Base-by-base conservation (phyloP, 2,329 filamentous ascomycete species). In the Lachnellula willkommii region DNA sequence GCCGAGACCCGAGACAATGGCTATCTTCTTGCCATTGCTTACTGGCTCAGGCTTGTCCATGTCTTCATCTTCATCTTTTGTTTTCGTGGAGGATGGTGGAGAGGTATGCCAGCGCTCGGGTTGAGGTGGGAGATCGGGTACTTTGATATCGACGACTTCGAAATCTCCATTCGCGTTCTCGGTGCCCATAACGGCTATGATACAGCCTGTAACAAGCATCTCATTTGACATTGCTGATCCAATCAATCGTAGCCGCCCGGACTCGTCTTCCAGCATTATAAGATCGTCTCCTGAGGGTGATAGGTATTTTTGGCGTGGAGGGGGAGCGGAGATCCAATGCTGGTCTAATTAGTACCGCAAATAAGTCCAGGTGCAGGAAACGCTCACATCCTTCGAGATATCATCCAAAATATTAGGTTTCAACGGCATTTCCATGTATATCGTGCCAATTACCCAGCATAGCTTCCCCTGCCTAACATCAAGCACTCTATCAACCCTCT, bases 361-460 rank as follows among this genome's bases (percentile, higher is more conserved):
- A 11, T 52, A 28, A 32, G 39, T 36, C 36, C 28, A 5, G n/a
- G 6, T 32, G 8, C 15, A 14, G 20, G 12, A 12, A 71, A 3
- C 12, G 3, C 81, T 62, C 74, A 92, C 89, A 72, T 96, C 93
- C 73, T 95, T 95, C 42, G 89, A 88, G 43, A 99, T 89, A 66
- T 99, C 94, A 57, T 96, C 92, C 36, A 99, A 76, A 70, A 99
- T 93, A 68, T 95, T 95, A 1, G 95, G 94, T 75, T 99, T 99
- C 67, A 96, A 73, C 2, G 89, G 83, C 90, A 99, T 92, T 61
- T 97, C 90, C 88, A 97, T 95, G 71, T 95, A 99, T 35, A 97
- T 84, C 0, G 94, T 99, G 15, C 95, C 94, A 0, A 87, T 81
- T 15, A 99, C 88, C 91, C 93, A 99, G 75, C 93, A 97, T 37